Percentiles rank a stretch among this genome's conserved stretches.
These are phyloP conservation scores for Lactifluus hygrophoroides DNA, from an alignment of 768 basidiomycete genomes.

Conservation along the genomic window DNA sequence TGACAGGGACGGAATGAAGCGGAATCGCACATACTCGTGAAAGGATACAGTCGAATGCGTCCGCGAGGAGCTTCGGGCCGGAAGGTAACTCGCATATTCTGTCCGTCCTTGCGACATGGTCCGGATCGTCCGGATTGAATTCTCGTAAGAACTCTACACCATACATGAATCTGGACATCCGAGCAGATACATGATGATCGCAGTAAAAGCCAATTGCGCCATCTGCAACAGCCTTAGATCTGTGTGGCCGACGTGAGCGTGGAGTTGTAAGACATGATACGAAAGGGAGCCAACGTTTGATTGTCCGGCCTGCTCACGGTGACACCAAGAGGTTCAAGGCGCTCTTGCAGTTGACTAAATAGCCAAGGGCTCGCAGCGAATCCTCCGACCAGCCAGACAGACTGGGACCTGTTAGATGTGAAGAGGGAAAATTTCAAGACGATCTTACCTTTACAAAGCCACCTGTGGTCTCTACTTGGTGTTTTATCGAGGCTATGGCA, in stretches of 20 bases:
- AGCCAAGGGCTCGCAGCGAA: slow-evolving; percentile 80
- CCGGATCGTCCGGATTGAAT: slow-evolving; percentile 53
- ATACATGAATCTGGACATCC: slow-evolving; percentile 73
- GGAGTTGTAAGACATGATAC: background rate
- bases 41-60: slow-evolving; percentile 77
- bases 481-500: slow-evolving; percentile 57
- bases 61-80: slow-evolving; percentile 68
- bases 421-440: background rate
- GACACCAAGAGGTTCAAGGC: slow-evolving; percentile 45
- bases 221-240: slow-evolving; percentile 79
- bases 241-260: slow-evolving; percentile 25
- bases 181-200: slow-evolving; percentile 75
- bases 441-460: slow-evolving; percentile 52
- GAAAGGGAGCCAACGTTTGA: slow-evolving; percentile 48
- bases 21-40: slow-evolving; percentile 44
- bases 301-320: slow-evolving; percentile 69
- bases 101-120: slow-evolving; percentile 55
- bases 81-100: slow-evolving; percentile 68
- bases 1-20: background rate
- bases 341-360: slow-evolving; percentile 65
- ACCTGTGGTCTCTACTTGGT: slow-evolving; percentile 59
- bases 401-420: slow-evolving; percentile 32
- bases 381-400: slow-evolving; percentile 78
- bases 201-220: slow-evolving; percentile 80
- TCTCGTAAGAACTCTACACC: slow-evolving; percentile 73